Evolutionary conservation across 2,329 filamentous ascomycete genomes (phyloP).

Genomic region (Chrysosporium keratinophilum): DNA sequence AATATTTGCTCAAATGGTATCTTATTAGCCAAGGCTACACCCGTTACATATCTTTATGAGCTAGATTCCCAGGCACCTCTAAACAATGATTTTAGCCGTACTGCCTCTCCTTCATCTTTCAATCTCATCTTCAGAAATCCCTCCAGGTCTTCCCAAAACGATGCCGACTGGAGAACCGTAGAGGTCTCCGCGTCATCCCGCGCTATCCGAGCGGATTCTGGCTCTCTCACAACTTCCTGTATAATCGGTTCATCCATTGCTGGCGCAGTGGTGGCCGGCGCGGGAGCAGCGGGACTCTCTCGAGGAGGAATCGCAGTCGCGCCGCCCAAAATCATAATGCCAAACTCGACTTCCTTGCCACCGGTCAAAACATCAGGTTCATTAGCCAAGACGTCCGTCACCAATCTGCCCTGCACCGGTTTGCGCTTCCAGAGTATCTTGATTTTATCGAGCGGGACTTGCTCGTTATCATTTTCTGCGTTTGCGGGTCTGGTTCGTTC

Average conservation of each 20-base stretch:
- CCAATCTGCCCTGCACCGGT: slow-evolving; percentile 66
- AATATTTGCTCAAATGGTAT: neutral
- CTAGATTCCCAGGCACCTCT: slow-evolving; percentile 54
- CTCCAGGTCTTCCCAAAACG: slow-evolving; percentile 79
- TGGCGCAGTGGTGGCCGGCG: slow-evolving; percentile 12
- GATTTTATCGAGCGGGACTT: slow-evolving; percentile 56
- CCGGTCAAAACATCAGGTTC: slow-evolving; percentile 37
- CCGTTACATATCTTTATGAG: neutral
- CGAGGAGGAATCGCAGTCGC: slow-evolving; percentile 34
- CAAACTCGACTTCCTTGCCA: slow-evolving; percentile 56
- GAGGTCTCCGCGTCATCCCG: slow-evolving; percentile 15
- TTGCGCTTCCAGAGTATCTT: slow-evolving; percentile 82
- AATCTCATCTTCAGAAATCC: slow-evolving; percentile 71
- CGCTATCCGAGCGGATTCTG: slow-evolving; percentile 24
- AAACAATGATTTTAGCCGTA: slow-evolving; percentile 57
- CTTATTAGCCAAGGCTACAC: neutral
- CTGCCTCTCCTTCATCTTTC: slow-evolving; percentile 57
- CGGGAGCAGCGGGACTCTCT: slow-evolving; percentile 21
- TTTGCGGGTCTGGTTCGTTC: slow-evolving; percentile 38
- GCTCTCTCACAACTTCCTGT: slow-evolving; percentile 21
- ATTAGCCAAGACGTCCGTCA: slow-evolving; percentile 59
- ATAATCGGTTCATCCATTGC: slow-evolving; percentile 15
- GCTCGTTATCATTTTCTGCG: slow-evolving; percentile 41
- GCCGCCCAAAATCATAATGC: slow-evolving; percentile 79
- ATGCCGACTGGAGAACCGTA: slow-evolving; percentile 55